Evolutionary conservation across 768 basidiomycete species (phyloP).

Genomic region (Leucocoprinus birnbaumii): DNA sequence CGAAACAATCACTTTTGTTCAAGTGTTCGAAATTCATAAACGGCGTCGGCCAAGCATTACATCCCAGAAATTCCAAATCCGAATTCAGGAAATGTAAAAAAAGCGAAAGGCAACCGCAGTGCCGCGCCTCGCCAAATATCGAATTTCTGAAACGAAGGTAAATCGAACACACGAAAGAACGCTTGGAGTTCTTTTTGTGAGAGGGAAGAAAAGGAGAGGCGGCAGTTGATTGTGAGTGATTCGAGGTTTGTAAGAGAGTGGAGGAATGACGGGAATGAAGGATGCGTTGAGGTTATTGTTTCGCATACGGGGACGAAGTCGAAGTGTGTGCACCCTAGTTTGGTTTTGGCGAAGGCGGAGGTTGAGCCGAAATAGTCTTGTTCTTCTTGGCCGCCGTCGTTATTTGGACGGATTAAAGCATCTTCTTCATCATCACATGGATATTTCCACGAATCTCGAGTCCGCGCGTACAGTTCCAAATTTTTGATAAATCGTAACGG

Average conservation of each 20-base stretch:
- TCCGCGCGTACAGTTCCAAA: background rate
- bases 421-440: background rate
- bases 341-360: background rate
- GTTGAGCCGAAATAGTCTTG: background rate
- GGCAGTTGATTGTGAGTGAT: background rate
- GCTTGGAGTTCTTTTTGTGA: background rate
- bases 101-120: slow-evolving; percentile 1
- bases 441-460: background rate
- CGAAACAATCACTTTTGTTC: background rate
- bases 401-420: background rate
- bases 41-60: slow-evolving; percentile 1
- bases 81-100: slow-evolving; percentile 2
- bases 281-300: background rate
- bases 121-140: slow-evolving; percentile 1
- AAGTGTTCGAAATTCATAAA: background rate
- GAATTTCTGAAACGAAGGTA: background rate
- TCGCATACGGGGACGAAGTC: slow-evolving; percentile 1
- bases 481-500: background rate
- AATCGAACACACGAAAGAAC: background rate
- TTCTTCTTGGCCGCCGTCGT: background rate
- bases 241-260: background rate
- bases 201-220: background rate
- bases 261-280: slow-evolving; percentile 6
- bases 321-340: background rate
- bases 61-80: background rate